Evolutionary conservation across 1,284 basidiomycete species (phyloP), one percentile per base, ranked within the genome.

Genomic region (Meripilus lineatus): DNA sequence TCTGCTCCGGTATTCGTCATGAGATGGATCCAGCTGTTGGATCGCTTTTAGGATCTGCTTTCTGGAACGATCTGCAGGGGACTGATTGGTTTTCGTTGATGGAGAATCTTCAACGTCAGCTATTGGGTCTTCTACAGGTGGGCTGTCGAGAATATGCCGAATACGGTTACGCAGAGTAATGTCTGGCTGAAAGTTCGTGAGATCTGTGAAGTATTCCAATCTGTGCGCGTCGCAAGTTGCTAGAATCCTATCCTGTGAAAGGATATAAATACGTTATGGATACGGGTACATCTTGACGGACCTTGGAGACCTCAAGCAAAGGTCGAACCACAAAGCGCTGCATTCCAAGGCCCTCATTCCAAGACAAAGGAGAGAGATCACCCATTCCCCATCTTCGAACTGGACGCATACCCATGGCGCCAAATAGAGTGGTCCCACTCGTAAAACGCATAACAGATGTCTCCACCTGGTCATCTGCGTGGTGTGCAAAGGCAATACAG

Each of bases 371-470:
- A 2, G 51, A 50, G 2, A 58, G 57, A 1, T 63, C 63, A 4
- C 83, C 83, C 88, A 90, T 90, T 1, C 87, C 88, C 79, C 81
- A 88, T 40, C 84, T 68, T 14, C 87, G 72, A 41, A 68, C 64
- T 2, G 64, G 64, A 32, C 72, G 68, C 81, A 89, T 90, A 2
- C 81, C 86, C 15, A 73, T 74, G 1, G 78, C 70, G 0, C 83
- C 84, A 13, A 72, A 46, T 32, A 62, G 54, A 5, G 75, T 68
- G 14, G 76, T 80, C 0, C 81, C 78, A 49, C 63, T 73, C 5
- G 72, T 68, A 15, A 84, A 58, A 6, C 88, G 77, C 71, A 89
- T 80, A 35, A 90, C 63, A 20, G 77, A 71, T 0, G 87, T 90
- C 59, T 90, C 87, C 6, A 88, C 72, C 55, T 89, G 86, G 55